Evolutionary conservation across 495 filamentous ascomycete genomes (phyloP).

Genomic region (Trypethelium eluteriae): DNA sequence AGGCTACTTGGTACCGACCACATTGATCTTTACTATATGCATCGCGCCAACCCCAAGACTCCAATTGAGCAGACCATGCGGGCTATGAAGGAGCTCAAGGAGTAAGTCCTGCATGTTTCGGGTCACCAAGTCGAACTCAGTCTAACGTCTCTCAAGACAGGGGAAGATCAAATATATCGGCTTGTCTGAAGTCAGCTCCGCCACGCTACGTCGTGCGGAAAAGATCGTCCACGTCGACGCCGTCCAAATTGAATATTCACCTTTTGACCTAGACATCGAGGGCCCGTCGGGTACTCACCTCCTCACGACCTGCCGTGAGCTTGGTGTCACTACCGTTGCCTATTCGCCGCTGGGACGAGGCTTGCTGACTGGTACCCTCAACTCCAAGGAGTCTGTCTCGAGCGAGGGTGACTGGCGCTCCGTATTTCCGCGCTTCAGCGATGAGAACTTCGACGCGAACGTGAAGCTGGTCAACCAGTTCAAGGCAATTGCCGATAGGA

Average conservation of each 20-base stretch:
- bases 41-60: constrained; percentile 32
- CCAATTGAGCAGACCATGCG: constrained; percentile 46
- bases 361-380: constrained; percentile 37
- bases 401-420: constrained; percentile 8
- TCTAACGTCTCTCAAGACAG: constrained; percentile 29
- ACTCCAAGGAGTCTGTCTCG: neutral
- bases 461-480: constrained; percentile 41
- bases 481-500: constrained; percentile 40
- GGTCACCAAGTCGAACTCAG: neutral
- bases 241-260: constrained; percentile 44
- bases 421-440: constrained; percentile 42
- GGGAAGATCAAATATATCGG: constrained; percentile 50
- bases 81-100: constrained; percentile 44
- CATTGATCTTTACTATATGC: constrained; percentile 40
- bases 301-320: constrained; percentile 40
- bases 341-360: constrained; percentile 46
- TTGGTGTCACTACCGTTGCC: constrained; percentile 42
- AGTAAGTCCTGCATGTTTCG: constrained; percentile 26
- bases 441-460: constrained; percentile 48
- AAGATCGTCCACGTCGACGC: constrained; percentile 36
- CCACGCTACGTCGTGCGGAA: constrained; percentile 37
- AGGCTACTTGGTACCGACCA: constrained; percentile 37
- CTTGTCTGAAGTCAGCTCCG: constrained; percentile 38
- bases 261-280: constrained; percentile 42
- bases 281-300: constrained; percentile 31